Evolutionary conservation across 805 yeast species (phyloP).

Genomic region (Saccharomycopsis sp.): DNA sequence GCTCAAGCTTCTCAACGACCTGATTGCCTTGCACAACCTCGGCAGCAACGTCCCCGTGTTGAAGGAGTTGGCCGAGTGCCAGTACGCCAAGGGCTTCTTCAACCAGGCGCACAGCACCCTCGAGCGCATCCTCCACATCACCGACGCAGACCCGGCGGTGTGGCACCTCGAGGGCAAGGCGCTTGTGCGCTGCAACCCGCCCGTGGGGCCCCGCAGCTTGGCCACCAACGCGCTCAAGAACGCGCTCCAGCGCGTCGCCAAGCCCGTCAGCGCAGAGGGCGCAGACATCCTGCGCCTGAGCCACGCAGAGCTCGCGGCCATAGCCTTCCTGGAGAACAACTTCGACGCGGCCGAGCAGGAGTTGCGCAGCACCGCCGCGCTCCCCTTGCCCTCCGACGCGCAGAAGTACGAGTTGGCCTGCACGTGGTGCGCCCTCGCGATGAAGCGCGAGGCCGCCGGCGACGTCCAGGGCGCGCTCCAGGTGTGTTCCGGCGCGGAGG

Average conservation of each 20-base stretch:
- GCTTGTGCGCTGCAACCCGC: conserved; percentile 28
- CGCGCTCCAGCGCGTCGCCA: conserved; percentile 31
- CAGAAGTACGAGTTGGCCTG: conserved; percentile 41
- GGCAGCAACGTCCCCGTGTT: conserved; percentile 35
- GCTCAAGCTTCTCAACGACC: conserved; percentile 34
- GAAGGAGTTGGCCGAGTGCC: conserved; percentile 48
- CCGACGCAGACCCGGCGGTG: conserved; percentile 37
- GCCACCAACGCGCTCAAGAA: conserved; percentile 43
- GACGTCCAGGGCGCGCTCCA: conserved; percentile 43
- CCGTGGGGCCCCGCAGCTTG: conserved; percentile 35
- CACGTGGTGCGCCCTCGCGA: conserved; percentile 47
- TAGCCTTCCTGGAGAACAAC: conserved; percentile 46
- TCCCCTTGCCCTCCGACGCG: conserved; percentile 43
- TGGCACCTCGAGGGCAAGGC: conserved; percentile 47
- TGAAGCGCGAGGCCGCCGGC: conserved; percentile 41
- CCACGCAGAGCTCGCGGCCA: conserved; percentile 49
- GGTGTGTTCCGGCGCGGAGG: conserved; percentile 43
- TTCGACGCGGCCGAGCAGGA: conserved; percentile 46
- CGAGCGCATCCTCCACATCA: conserved; percentile 35
- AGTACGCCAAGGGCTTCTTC: conserved; percentile 38
- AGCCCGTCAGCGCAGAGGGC: conserved; percentile 29
- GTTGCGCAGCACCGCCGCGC: conserved; percentile 41
- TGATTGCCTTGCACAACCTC: conserved; percentile 33
- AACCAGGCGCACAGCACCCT: conserved; percentile 48
- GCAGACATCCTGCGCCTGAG: conserved; percentile 44